A percentile compares a stretch with the other conserved stretches of the same genome.
Evolutionary conservation across 352 stramenopile genomes (phyloP).

Genomic region (Globisporangium middletonii): DNA sequence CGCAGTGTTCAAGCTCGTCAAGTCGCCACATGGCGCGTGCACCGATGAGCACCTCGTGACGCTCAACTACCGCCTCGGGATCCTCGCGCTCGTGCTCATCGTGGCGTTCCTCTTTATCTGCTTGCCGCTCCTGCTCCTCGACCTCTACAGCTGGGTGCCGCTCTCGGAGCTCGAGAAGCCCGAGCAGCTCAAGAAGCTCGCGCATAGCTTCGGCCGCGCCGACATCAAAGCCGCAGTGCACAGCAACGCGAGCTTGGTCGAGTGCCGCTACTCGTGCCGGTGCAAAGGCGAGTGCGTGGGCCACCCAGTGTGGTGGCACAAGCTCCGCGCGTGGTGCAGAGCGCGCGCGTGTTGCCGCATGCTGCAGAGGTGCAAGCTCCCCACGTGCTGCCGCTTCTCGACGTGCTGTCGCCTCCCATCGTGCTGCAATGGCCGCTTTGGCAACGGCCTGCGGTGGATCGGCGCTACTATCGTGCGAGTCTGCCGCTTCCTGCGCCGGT

Average conservation of each 20-base stretch:
- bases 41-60: slow-evolving; percentile 16
- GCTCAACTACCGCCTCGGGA: slow-evolving; percentile 34
- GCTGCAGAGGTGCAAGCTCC: background rate
- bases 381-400: background rate
- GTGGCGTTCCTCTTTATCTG: slow-evolving; percentile 45
- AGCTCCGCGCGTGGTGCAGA: background rate
- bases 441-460: background rate
- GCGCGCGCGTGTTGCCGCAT: background rate
- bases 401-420: background rate
- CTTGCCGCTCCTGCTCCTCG: slow-evolving; percentile 43
- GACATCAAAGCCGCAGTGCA: slow-evolving; percentile 47
- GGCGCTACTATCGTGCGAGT: background rate
- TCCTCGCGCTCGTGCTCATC: slow-evolving; percentile 32
- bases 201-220: slow-evolving; percentile 21
- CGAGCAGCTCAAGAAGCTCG: slow-evolving; percentile 17
- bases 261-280: slow-evolving; percentile 6
- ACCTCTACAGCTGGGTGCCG: slow-evolving; percentile 55
- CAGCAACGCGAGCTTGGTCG: slow-evolving; percentile 45
- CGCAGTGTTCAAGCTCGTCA: slow-evolving; percentile 18
- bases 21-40: slow-evolving; percentile 8
- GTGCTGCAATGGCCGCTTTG: background rate
- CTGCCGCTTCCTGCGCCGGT: background rate
- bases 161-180: slow-evolving; percentile 32
- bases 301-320: background rate
- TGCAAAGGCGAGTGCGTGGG: background rate